Conservation (phyloP, 805 yeast species). For the Suhomyces faveliae region DNA sequence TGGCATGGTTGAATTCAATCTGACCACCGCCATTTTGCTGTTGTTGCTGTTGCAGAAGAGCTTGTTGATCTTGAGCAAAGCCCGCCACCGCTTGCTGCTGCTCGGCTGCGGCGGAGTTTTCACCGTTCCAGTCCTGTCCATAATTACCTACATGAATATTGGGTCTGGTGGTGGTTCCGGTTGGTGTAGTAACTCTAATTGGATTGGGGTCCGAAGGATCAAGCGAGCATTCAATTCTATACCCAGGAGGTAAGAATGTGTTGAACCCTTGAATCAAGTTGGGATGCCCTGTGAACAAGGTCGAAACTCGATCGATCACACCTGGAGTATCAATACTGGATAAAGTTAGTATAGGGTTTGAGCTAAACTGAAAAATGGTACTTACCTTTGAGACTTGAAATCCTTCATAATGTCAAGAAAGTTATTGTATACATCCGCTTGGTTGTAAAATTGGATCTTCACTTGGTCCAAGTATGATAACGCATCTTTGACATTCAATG, state of each 20-base stretch:
- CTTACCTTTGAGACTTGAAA: constrained; percentile 85
- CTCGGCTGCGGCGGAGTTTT: constrained; percentile 12
- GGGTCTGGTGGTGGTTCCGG: constrained; percentile 80
- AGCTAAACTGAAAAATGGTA: constrained; percentile 12
- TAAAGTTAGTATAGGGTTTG: constrained; percentile 7
- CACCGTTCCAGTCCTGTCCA: constrained; percentile 27
- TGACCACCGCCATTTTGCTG: constrained; percentile 57
- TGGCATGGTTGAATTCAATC: constrained; percentile 96
- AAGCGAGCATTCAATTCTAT: constrained; percentile 83
- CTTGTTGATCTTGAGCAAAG: constrained; percentile 18
- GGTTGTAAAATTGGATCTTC: constrained; percentile 83
- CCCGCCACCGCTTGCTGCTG: constrained; percentile 16
- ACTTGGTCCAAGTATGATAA: constrained; percentile 93
- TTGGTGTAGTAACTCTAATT: constrained; percentile 91
- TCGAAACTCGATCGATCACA: constrained; percentile 92
- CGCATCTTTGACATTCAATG: constrained; percentile 94
- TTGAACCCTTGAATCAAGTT: constrained; percentile 94
- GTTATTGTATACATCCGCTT: constrained; percentile 94
- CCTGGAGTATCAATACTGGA: constrained; percentile 91
- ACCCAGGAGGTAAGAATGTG: constrained; percentile 96
- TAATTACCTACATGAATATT: constrained; percentile 36
- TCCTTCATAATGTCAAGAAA: constrained; percentile 98
- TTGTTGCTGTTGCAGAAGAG: constrained; percentile 16
- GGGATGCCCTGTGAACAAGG: constrained; percentile 89
- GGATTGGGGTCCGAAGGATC: constrained; percentile 91